Evolutionary conservation across 495 filamentous ascomycete species (phyloP).

Genomic region (Penicillium pancosmium): DNA sequence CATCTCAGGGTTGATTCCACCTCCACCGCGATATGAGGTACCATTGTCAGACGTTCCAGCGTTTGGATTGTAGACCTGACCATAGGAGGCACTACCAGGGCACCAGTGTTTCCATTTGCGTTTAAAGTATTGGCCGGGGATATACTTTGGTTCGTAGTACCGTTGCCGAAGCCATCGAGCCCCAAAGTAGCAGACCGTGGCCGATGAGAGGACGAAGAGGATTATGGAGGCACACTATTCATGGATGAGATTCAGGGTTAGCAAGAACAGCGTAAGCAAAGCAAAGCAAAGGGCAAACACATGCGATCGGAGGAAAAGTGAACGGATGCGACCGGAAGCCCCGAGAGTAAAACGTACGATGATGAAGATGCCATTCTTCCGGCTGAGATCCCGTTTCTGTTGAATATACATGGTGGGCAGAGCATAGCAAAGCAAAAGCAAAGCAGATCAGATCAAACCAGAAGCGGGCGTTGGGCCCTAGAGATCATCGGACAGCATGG

Average conservation of each 20-base stretch:
- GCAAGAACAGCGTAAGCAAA: not conserved
- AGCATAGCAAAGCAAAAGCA: too few relatives aligned
- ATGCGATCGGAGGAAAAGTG: not conserved
- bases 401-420: constrained; percentile 31
- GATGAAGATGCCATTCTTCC: constrained; percentile 31
- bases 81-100: constrained; percentile 43
- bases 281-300: not conserved
- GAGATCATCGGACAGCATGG: constrained; percentile 24
- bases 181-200: constrained; percentile 47
- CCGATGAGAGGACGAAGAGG: constrained; percentile 40
- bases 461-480: constrained; percentile 23
- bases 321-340: constrained; percentile 15
- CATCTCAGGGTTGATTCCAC: constrained; percentile 34
- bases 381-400: constrained; percentile 22
- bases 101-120: constrained; percentile 63
- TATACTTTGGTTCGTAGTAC: constrained; percentile 56
- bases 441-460: too few relatives aligned
- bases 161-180: constrained; percentile 51
- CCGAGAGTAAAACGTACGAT: constrained; percentile 21
- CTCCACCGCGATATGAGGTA: constrained; percentile 29
- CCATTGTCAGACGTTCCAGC: constrained; percentile 20
- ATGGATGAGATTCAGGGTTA: constrained; percentile 5
- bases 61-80: constrained; percentile 37
- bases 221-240: constrained; percentile 38
- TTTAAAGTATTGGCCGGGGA: constrained; percentile 61